Evolutionary conservation across 805 yeast genomes (phyloP), one percentile per base, ranked within the genome.

Genomic region (Komagataella pastoris): DNA sequence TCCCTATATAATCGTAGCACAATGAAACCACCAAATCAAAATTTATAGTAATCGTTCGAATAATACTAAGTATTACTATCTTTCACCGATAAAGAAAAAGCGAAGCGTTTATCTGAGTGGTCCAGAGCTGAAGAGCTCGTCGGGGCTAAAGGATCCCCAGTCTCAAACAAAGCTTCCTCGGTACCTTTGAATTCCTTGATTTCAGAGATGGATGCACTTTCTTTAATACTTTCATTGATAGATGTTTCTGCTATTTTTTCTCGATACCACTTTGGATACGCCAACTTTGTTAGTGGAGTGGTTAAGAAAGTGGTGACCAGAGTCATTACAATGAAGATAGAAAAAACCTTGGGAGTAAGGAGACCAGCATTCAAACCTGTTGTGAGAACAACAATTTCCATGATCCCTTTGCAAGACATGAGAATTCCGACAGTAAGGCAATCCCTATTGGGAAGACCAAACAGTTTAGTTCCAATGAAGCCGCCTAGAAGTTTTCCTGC

Each of bases 331-430:
- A 86, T 78, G 61, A 86, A 85, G 90, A 86, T 86, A 17, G 90
- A 82, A 62, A 79, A 86, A 1, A 81, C 80, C 54, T 77, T 79
- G 52, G 74, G 72, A 3, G 80, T 70, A 50, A 86, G 79, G 51
- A 86, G 86, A 0, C 77, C 77, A 4, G 93, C 85, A 54, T 77
- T 80, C 52, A 85, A 71, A 49, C 95, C 95, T 21, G 83, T 80
- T 46, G 78, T 80, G 56, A 85, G 70, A 18, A 85, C 93, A 46
- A 85, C 90, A 62, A 85, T 82, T 65, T 85, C 95, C 21, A 85
- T 93, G 56, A 85, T 84, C 65, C 95, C 95, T 65, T 86, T 86
- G 73, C 95, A 86, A 6, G 91, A 84, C 93, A 86, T 86, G 57
- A 86, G 70, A 21, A 84, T 76, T 51, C 95, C 95, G 44, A 85